Evolutionary conservation across 768 basidiomycete genomes (phyloP), one percentile per base, ranked within the genome.

Genomic region (Suillus subalutaceus): DNA sequence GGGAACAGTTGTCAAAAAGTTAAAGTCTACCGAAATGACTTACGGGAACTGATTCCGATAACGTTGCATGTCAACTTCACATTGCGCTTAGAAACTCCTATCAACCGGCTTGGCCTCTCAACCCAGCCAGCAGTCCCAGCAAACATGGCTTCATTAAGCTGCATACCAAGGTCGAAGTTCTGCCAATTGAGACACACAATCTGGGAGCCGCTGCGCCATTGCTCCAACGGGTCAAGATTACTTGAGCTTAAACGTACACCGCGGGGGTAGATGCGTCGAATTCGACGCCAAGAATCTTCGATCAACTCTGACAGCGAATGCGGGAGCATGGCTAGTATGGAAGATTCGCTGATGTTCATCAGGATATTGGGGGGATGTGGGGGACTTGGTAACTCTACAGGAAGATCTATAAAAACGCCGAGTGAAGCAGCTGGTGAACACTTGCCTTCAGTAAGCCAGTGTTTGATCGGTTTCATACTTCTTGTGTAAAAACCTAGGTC

Each of bases 81-180:
- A 35, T 64, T 71, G 46, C 65, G 71, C 35, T 40, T 53, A 20
- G 58, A 69, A 41, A 62, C 62, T 41, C 71, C 77, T 68, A 74
- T 63, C 66, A 79, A 63, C 26, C 65, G 55, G 15, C 69, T 68
- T 1, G 88, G 87, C 68, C 86, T 86, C 41, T 80, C 72, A 1
- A 86, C 82, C 86, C 85, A 89, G 1, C 88, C 88, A 3, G 75
- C 70, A 4, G 80, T 84, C 0, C 85, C 88, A 0, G 80, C 80
- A 70, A 89, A 90, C 82, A 90, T 81, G 0, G 81, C 88, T 72
- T 88, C 89, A 68, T 89, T 88, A 30, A 90, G 72, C 68, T 87
- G 86, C 83, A 86, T 84, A 2, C 84, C 83, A 1, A 68, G 70
- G 70, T 89, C 87, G 69, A 83, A 87, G n/a, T 77, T 79, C 74